phyloP scores from a whole-genome alignment of 2,329 filamentous ascomycete genomes.

The Cadophora sp. region DNA sequence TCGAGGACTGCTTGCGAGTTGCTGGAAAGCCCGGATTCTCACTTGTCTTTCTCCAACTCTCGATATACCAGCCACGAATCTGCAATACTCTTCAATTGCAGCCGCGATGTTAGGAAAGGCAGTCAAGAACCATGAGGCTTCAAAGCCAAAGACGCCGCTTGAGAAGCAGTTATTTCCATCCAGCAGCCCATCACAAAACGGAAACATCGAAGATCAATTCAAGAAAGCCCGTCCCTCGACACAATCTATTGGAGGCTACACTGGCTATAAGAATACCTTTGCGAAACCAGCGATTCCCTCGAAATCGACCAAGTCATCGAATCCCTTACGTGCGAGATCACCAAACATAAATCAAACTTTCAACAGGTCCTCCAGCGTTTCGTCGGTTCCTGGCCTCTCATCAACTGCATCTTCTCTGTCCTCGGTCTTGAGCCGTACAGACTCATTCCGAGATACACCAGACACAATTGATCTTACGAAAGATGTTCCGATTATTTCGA shows the following conservation, averaged over 20 bases:
- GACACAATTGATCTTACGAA: slow-evolving; percentile 49
- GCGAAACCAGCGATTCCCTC: slow-evolving; percentile 15
- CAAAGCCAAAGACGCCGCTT: slow-evolving; percentile 36
- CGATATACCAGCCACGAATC: slow-evolving; percentile 34
- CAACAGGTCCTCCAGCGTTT: slow-evolving; percentile 44
- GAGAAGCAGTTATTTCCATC: slow-evolving; percentile 63
- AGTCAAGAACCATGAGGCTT: slow-evolving; percentile 33
- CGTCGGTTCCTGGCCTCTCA: slow-evolving; percentile 46
- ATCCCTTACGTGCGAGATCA: slow-evolving; percentile 34
- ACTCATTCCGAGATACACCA: slow-evolving; percentile 56
- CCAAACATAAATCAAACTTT: slow-evolving; percentile 34
- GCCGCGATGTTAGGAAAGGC: slow-evolving; percentile 47
- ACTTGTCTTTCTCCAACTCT: slow-evolving; percentile 27
- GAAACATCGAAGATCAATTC: slow-evolving; percentile 59
- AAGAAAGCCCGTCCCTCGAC: slow-evolving; percentile 52
- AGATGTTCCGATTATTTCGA: slow-evolving; percentile 38
- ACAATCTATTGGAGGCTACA: slow-evolving; percentile 46
- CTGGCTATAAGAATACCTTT: slow-evolving; percentile 39
- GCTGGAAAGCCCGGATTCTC: slow-evolving; percentile 38
- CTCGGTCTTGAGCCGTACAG: slow-evolving; percentile 50
- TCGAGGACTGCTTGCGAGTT: slow-evolving; percentile 39
- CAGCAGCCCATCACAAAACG: slow-evolving; percentile 56
- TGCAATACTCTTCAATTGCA: slow-evolving; percentile 42
- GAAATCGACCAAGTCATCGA: slow-evolving; percentile 26
- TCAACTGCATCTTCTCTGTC: slow-evolving; percentile 25